Conservation (phyloP, 805 yeast species). For the Starmera caribaea region DNA sequence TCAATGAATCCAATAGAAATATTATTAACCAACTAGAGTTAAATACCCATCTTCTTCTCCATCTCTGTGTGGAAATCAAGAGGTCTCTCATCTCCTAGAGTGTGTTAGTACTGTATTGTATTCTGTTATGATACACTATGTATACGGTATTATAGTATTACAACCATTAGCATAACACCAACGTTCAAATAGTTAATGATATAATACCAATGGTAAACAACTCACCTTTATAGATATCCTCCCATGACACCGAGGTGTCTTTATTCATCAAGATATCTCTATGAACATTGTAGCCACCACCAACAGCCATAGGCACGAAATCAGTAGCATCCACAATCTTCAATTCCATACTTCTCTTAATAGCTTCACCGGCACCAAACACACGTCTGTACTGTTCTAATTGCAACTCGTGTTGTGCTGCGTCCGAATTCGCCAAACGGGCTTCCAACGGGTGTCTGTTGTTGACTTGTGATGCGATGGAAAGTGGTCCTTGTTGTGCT, state of each 20-base stretch:
- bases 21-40: too few relatives aligned
- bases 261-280: constrained; percentile 70
- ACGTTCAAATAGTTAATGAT: too few relatives aligned
- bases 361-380: constrained; percentile 91
- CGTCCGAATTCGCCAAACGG: constrained; percentile 73
- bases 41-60: constrained; percentile 43
- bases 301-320: constrained; percentile 54
- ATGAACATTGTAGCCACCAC: constrained; percentile 53
- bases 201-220: neutral
- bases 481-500: constrained; percentile 50
- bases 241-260: constrained; percentile 84
- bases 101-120: constrained; percentile 6
- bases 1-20: too few relatives aligned
- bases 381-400: constrained; percentile 73
- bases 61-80: constrained; percentile 63
- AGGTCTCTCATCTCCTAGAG: constrained; percentile 27
- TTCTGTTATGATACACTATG: too few relatives aligned
- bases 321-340: constrained; percentile 61
- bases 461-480: constrained; percentile 48
- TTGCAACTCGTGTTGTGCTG: constrained; percentile 56
- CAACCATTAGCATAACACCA: too few relatives aligned
- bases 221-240: constrained; percentile 66
- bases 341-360: constrained; percentile 84
- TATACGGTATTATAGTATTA: too few relatives aligned
- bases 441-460: constrained; percentile 81